These are phyloP conservation scores for Ustilago nuda DNA, from an alignment of 1,284 basidiomycete species.

Conservation along the genomic window DNA sequence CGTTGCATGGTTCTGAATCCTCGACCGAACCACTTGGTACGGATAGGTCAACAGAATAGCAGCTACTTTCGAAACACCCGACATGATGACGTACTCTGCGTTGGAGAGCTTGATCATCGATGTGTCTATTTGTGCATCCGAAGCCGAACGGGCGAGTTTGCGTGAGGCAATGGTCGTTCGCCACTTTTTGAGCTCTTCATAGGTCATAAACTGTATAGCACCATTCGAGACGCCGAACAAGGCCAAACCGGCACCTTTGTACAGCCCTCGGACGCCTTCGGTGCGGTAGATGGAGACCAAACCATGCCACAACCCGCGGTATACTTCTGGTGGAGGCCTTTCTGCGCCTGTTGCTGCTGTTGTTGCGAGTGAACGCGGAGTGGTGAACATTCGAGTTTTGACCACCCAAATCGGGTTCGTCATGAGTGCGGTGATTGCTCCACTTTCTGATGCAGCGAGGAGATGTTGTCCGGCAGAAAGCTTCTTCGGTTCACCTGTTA, in stretches of 20 bases:
- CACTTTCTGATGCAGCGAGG: slow-evolving; percentile 91
- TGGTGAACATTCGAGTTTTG: slow-evolving; percentile 96
- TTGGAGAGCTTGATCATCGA: slow-evolving; percentile 73
- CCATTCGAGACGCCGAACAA: slow-evolving; percentile 95
- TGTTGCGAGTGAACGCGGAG: slow-evolving; percentile 70
- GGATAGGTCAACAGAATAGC: slow-evolving; percentile 92
- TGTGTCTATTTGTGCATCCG: slow-evolving; percentile 14
- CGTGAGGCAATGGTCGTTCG: slow-evolving; percentile 70
- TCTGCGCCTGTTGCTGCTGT: slow-evolving; percentile 10
- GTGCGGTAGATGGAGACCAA: slow-evolving; percentile 53
- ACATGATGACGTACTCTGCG: slow-evolving; percentile 89
- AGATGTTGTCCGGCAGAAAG: slow-evolving; percentile 85
- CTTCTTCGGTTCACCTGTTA: slow-evolving; percentile 38
- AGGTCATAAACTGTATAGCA: slow-evolving; percentile 94
- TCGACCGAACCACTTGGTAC: slow-evolving; percentile 94
- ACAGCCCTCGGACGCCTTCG: slow-evolving; percentile 83
- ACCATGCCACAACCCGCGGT: slow-evolving; percentile 60
- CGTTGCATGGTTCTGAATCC: slow-evolving; percentile 79
- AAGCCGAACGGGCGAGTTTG: slow-evolving; percentile 9
- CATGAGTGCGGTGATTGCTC: slow-evolving; percentile 87
- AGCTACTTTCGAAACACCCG: slow-evolving; percentile 86
- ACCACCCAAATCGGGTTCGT: slow-evolving; percentile 99
- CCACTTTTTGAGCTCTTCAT: slow-evolving; percentile 94
- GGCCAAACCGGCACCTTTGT: slow-evolving; percentile 87
- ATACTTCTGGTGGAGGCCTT: slow-evolving; percentile 37